phyloP scores from a whole-genome alignment of 2,329 filamentous ascomycete genomes.

The Xylaria arbuscula region DNA sequence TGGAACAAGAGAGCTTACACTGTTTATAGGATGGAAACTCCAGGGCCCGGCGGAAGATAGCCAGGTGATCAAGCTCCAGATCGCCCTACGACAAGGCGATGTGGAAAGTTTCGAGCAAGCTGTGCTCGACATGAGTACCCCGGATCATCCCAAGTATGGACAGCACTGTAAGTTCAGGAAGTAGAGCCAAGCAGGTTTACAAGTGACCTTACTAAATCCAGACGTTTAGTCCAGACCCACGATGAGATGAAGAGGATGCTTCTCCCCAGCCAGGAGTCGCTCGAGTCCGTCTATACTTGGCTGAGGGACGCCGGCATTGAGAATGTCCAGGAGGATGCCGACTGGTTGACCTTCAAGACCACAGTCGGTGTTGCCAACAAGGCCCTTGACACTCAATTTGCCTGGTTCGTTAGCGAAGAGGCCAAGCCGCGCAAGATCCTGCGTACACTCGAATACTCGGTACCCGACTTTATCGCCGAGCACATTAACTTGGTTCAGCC shows the following conservation, averaged over 20 bases:
- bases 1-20: constrained; percentile 26
- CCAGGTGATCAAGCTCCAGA: constrained; percentile 40
- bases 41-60: constrained; percentile 38
- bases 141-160: constrained; percentile 39
- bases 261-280: constrained; percentile 39
- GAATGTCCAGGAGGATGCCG: constrained; percentile 37
- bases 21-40: constrained; percentile 40
- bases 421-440: constrained; percentile 36
- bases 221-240: constrained; percentile 36
- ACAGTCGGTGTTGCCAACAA: constrained; percentile 41
- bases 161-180: constrained; percentile 38
- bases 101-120: constrained; percentile 40
- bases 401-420: constrained; percentile 40
- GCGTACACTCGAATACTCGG: constrained; percentile 40
- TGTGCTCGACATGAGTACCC: constrained; percentile 42
- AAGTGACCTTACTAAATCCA: neutral
- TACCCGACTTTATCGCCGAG: constrained; percentile 33
- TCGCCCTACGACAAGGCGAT: constrained; percentile 40
- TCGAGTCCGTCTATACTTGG: constrained; percentile 39
- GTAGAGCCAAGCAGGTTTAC: neutral
- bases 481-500: constrained; percentile 42
- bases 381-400: constrained; percentile 40
- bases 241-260: constrained; percentile 44
- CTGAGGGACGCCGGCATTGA: constrained; percentile 36
- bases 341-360: constrained; percentile 41